Percentiles rank a stretch among this genome's conserved stretches.
These are phyloP conservation scores for Trichoderma afroharzianum DNA, from an alignment of 2,329 filamentous ascomycete species.

Conservation along the genomic window DNA sequence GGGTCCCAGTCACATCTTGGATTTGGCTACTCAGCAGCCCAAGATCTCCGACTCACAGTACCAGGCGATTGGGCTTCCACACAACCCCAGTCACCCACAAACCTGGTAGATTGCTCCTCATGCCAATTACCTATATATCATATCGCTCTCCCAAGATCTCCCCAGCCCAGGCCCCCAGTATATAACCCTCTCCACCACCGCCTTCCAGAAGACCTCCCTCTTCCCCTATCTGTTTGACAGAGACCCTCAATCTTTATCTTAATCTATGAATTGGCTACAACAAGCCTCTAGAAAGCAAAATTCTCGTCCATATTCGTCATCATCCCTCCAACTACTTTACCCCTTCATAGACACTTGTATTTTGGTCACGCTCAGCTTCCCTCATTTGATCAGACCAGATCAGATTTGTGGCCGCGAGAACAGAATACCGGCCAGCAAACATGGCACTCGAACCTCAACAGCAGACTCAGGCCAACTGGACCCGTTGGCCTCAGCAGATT, in stretches of 20 bases:
- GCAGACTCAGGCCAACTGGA: slow-evolving; percentile 48
- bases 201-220: slow-evolving; percentile 9
- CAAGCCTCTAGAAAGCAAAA: background rate
- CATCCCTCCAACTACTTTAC: background rate
- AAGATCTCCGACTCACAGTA: slow-evolving; percentile 27
- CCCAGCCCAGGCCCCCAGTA: slow-evolving; percentile 22
- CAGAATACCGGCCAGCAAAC: slow-evolving; percentile 13
- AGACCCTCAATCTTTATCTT: background rate
- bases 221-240: background rate
- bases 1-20: slow-evolving; percentile 24
- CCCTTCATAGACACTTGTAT: background rate
- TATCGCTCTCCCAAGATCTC: slow-evolving; percentile 23
- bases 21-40: slow-evolving; percentile 21
- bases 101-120: slow-evolving; percentile 17
- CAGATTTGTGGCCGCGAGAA: background rate
- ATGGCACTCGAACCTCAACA: slow-evolving; percentile 49
- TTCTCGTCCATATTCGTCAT: background rate
- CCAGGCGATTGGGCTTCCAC: slow-evolving; percentile 32
- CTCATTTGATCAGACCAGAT: background rate
- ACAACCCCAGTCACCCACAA: slow-evolving; percentile 29
- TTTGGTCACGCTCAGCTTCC: background rate
- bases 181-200: slow-evolving; percentile 24
- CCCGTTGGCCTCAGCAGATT: slow-evolving; percentile 52
- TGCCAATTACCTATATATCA: background rate
- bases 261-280: background rate